Evolutionary conservation across 75 land plant genomes (phyloP), one percentile per base, ranked within the genome.

Genomic region (Cryptomeria japonica): DNA sequence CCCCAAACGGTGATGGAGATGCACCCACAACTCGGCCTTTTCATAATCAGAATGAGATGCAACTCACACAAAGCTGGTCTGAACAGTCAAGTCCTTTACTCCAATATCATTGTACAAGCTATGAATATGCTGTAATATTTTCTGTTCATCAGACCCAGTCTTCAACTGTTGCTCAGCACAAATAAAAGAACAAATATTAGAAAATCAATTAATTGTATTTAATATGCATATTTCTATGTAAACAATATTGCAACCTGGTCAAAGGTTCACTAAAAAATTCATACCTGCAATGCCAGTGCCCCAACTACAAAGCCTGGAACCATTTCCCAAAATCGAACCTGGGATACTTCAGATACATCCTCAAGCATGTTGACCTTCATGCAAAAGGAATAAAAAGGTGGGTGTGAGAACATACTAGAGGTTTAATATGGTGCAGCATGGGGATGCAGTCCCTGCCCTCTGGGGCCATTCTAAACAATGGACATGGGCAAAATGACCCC

Each of bases 271-370:
- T 64, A 15, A 28, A 37, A 38, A 39, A 89, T 36, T 49, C 56
- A 75, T 85, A 96, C 99, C 98, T 93, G 95, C 36, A 97, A 77
- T 58, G 93, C 88, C 53, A 97, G 64, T 3, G 98, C 93, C 25
- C 99, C 99, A 75, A 97, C 93, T 77, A 95, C 92, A 89, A 92
- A 95, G 58, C 99, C 98, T 76, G 99, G 99, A 53, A 96, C 98
- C 84, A 97, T 78, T 78, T 97, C 99, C 99, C 99, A 97, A 89
- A 97, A 97, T 16, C 96, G 93, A 90, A 94, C 92, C 86, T 94
- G 91, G 85, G 92, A 89, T 87, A 95, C 90, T 58, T 96, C 98
- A 25, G 87, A 42, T 80, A 97, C 95, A 87, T 92, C 97, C 87
- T 96, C 97, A 46, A 87, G 93, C 36, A 93, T 51, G 87, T 88